Conservation (phyloP, 2,329 filamentous ascomycete genomes). For the Fusarium sp. region DNA sequence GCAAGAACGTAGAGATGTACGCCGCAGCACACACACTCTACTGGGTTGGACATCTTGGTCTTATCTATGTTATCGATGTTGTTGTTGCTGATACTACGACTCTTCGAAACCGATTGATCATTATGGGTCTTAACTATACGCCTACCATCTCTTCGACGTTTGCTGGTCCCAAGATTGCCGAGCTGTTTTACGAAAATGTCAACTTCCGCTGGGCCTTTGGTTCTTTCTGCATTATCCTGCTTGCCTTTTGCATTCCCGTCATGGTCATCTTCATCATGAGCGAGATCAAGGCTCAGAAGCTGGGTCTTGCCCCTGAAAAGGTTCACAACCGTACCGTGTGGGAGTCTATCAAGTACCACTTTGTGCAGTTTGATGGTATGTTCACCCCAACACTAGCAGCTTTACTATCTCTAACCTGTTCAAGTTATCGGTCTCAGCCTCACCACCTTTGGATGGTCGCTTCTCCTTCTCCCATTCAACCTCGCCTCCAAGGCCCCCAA, state of each 20-base stretch:
- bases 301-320: constrained; percentile 55
- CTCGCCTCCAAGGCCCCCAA: constrained; percentile 47
- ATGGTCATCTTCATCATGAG: constrained; percentile 38
- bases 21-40: constrained; percentile 69
- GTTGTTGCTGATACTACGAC: constrained; percentile 55
- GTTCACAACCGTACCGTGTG: constrained; percentile 54
- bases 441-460: neutral
- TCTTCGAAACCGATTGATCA: constrained; percentile 52
- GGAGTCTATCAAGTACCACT: constrained; percentile 61
- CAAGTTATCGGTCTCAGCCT: neutral
- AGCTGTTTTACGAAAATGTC: constrained; percentile 49
- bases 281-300: constrained; percentile 54
- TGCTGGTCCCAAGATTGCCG: constrained; percentile 53
- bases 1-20: constrained; percentile 61
- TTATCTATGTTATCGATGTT: constrained; percentile 52
- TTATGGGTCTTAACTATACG: constrained; percentile 52
- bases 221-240: constrained; percentile 67
- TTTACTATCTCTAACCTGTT: constrained; percentile 5
- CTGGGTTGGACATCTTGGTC: constrained; percentile 61
- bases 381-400: neutral
- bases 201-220: constrained; percentile 63
- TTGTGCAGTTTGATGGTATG: constrained; percentile 64
- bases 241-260: constrained; percentile 52
- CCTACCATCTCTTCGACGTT: constrained; percentile 57
- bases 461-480: constrained; percentile 62